Evolutionary conservation across 1,284 basidiomycete genomes (phyloP).

Genomic region (Lentinus polychrous): DNA sequence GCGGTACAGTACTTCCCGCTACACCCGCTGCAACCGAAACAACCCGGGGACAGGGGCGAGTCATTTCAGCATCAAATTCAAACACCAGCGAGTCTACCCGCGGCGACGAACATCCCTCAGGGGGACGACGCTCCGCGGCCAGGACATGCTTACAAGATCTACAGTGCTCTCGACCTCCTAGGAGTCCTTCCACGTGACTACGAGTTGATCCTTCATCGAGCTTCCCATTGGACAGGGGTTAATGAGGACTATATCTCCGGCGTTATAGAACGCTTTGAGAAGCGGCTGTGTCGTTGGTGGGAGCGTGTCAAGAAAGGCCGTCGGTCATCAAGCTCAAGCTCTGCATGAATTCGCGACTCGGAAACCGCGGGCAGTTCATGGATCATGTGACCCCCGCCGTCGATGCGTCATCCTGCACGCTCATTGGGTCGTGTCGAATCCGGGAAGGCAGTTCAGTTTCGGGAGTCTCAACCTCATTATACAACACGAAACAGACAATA

Average conservation of each 20-base stretch:
- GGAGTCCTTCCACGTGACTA: constrained; percentile 50
- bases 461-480: too few species aligned
- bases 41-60: not conserved
- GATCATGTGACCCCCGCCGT: too few species aligned
- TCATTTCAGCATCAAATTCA: not conserved
- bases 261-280: constrained; percentile 56
- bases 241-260: constrained; percentile 38
- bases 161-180: constrained; percentile 48
- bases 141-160: constrained; percentile 53
- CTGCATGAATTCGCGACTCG: too few species aligned
- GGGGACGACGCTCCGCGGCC: constrained; percentile 24
- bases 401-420: too few species aligned
- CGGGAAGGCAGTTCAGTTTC: too few species aligned
- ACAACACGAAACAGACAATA: too few species aligned
- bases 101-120: constrained; percentile 13
- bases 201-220: constrained; percentile 39
- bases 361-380: too few species aligned
- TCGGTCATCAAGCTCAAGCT: not conserved
- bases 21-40: not conserved
- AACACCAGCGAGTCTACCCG: not conserved
- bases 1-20: constrained; percentile 22
- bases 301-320: constrained; percentile 18
- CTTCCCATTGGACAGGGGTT: constrained; percentile 47
- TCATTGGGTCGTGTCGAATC: too few species aligned
- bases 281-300: constrained; percentile 48